Evolutionary conservation across 148 eudicot species (phyloP), one percentile per base, ranked within the genome.

Genomic region (Arctostaphylos glauca): DNA sequence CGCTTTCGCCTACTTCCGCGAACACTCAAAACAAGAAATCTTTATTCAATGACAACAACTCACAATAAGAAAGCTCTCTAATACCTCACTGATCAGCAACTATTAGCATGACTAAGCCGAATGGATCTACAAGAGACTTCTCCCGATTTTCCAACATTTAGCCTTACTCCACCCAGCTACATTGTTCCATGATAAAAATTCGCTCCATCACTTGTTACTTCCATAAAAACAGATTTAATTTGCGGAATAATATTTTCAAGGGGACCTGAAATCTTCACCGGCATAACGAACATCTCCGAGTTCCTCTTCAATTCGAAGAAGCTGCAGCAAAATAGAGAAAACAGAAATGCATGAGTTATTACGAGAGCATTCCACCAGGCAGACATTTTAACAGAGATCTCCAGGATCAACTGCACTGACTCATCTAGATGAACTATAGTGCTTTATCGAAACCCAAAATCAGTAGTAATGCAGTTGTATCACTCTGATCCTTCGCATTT

Each of bases 291-390:
- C 99, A 88, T 85, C 87, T 80, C 98, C 99, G 6, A 96, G 97
- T 84, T 96, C 99, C 91, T 94, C 99, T 91, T 96, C 99, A 81
- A 96, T 96, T 78, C 98, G 95, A 87, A 96, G 84, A 87, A 96
- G 98, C 99, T 96, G 95, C 83, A 89, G 68, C n/a, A 21, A 80
- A 38, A 76, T 48, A 3, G 74, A 73, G 77, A 44, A 23, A 50
- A 56, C 43, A 74, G 67, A 15, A 75, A 75, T 1, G 49, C 48
- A 25, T 49, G 58, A 48, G 38, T 38, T 14, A 31, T 72, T 44
- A 72, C 6, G 41, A 8, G 12, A 72, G 48, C 50, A 18, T 72
- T 46, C 25, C 16, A 43, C 76, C 25, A 18, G 44, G 52, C 52
- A 72, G 10, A 18, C 50, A 43, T 72, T 72, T 15, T 53, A 73